Conservation (phyloP, 352 stramenopile species). For the Pythium graminicola region DNA sequence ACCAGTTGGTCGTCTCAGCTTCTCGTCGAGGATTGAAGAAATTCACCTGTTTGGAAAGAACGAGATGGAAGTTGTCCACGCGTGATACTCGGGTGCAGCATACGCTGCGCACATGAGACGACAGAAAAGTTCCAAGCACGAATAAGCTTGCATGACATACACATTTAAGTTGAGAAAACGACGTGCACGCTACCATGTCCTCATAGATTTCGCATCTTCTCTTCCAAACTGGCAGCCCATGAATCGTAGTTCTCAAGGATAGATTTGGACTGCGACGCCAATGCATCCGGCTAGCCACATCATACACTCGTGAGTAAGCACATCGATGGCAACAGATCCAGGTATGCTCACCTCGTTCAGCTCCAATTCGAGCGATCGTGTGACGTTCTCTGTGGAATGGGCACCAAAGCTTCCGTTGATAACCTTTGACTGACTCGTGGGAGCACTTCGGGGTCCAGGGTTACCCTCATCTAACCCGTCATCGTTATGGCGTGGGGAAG, state of each 20-base stretch:
- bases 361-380: slow-evolving; percentile 11
- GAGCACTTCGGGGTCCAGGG: neutral
- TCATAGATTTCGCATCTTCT: slow-evolving; percentile 40
- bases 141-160: slow-evolving; percentile 3
- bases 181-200: slow-evolving; percentile 11
- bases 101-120: neutral
- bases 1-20: slow-evolving; percentile 25
- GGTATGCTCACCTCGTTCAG: slow-evolving; percentile 15
- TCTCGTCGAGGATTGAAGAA: slow-evolving; percentile 28
- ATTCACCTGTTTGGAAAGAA: slow-evolving; percentile 33
- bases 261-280: slow-evolving; percentile 21
- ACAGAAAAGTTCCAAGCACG: neutral
- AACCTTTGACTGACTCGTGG: neutral
- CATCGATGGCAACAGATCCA: too few species aligned
- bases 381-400: slow-evolving; percentile 26
- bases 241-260: slow-evolving; percentile 51
- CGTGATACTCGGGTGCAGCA: neutral
- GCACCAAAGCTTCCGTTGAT: slow-evolving; percentile 5
- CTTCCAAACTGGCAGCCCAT: slow-evolving; percentile 43
- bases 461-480: neutral
- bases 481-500: too few species aligned
- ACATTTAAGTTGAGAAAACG: slow-evolving; percentile 16
- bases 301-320: too few species aligned
- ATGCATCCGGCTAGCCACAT: neutral
- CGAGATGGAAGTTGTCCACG: slow-evolving; percentile 29